Evolutionary conservation across 139 green algal genomes (phyloP), one percentile per base, ranked within the genome.

Genomic region (Tetradesmus obliquus): DNA sequence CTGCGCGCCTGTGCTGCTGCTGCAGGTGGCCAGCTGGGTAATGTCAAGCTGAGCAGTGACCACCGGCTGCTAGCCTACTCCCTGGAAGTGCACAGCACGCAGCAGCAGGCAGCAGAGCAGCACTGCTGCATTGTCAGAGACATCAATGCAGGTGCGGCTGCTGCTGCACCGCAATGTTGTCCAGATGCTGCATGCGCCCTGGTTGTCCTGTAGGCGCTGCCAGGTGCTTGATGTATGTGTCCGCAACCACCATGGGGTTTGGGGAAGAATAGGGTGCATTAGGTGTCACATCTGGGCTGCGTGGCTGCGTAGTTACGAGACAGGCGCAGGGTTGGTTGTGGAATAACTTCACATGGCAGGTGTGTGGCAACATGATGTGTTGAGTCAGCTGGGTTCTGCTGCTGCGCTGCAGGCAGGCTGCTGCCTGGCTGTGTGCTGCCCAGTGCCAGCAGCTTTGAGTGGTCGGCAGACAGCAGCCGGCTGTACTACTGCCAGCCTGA

Each of bases 11-110:
- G 60, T 13, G 12, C 60, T 72, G 60, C 60, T 13, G 60, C 66
- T 4, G 8, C 83, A 55, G 79, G 81, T 54, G 7, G 54, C 84
- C 86, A 91, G 6, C 10, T 93, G 53, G 72, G n/a, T 17, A 20
- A 22, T 7, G 10, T 95, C 54, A 94, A 94, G 92, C 69, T 94
- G 54, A 93, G 88, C n/a, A 89, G 82, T 17, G 60, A 84, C 79
- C 92, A 94, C 19, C 76, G 66, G 7, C 86, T 95, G 82, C 87
- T 94, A 79, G 92, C 92, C 10, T 94, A 94, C 71, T 86, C 91
- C 24, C 53, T 95, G 72, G 57, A 32, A 15, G 2, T 90, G 51
- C 3, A 57, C 24, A 58, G 94, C 32, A 24, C 7, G 45, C 8
- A 81, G 51, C 2, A 24, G 19, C 1, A 19, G 4, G 80, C 69